These are phyloP conservation scores for Hordeum pubiflorum DNA, from an alignment of 202 grass and related monocot species.

Conservation along the genomic window DNA sequence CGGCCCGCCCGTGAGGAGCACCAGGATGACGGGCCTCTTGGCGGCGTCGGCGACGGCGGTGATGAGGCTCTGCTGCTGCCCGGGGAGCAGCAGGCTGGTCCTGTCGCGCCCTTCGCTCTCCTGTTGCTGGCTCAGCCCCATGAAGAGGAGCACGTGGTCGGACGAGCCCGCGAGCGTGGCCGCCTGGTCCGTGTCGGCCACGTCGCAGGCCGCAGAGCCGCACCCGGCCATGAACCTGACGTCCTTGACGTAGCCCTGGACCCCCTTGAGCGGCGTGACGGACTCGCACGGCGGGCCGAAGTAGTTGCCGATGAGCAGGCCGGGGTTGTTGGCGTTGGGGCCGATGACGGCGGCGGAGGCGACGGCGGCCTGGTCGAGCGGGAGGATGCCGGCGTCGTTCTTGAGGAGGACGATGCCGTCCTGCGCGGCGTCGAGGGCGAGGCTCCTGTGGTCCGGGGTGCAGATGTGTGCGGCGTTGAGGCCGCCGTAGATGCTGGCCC, in stretches of 20 bases:
- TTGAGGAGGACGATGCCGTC: conserved; percentile 82
- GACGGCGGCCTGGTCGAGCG: conserved; percentile 17
- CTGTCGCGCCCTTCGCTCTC: conserved; percentile 55
- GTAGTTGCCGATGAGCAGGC: conserved; percentile 41
- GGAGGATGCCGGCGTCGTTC: conserved; percentile 35
- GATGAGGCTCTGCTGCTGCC: conserved; percentile 51
- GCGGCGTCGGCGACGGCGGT: conserved; percentile 40
- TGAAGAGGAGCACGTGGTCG: conserved; percentile 45
- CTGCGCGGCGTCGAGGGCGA: conserved; percentile 58
- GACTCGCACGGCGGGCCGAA: conserved; percentile 50
- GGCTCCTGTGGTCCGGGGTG: conserved; percentile 34
- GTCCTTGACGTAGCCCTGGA: conserved; percentile 26
- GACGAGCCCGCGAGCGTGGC: background rate
- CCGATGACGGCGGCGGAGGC: conserved; percentile 44
- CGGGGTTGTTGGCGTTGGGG: conserved; percentile 44
- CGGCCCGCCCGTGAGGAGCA: conserved; percentile 57
- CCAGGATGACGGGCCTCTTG: conserved; percentile 47
- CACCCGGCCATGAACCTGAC: conserved; percentile 42
- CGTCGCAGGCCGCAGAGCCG: conserved; percentile 9
- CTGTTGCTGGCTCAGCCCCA: conserved; percentile 51
- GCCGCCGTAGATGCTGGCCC: conserved; percentile 25
- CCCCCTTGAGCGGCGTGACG: conserved; percentile 33
- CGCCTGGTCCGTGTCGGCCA: conserved; percentile 17
- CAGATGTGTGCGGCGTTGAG: conserved; percentile 45
- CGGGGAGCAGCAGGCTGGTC: conserved; percentile 46